These are phyloP conservation scores for Naganishia antarctica DNA, from an alignment of 768 basidiomycete species.

Conservation along the genomic window DNA sequence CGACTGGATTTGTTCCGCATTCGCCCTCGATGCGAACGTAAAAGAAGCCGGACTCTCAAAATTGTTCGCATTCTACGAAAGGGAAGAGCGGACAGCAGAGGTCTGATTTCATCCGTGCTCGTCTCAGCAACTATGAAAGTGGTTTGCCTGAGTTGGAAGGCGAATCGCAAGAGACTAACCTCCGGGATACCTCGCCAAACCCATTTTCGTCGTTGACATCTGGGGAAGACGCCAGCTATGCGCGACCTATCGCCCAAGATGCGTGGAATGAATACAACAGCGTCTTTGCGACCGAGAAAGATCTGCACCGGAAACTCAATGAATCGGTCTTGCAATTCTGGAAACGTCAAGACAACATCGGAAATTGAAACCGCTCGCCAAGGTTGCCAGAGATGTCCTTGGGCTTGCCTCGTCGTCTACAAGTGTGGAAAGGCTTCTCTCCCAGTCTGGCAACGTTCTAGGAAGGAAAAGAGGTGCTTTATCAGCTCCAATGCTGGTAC, in stretches of 20 bases:
- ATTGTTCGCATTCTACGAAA: not conserved
- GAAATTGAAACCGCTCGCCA: not conserved
- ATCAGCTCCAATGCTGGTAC: too few relatives aligned
- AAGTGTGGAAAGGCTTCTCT: not conserved
- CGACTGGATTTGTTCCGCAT: not conserved
- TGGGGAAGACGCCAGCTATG: too few relatives aligned
- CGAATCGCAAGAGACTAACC: not conserved
- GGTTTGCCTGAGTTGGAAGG: not conserved
- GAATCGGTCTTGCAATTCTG: not conserved
- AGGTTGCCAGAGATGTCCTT: not conserved
- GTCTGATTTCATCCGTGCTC: not conserved
- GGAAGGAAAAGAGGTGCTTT: too few relatives aligned
- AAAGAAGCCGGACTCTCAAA: not conserved
- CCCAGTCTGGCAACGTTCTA: too few relatives aligned
- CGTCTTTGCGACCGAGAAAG: not conserved
- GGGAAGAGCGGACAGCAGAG: not conserved
- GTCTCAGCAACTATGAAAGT: not conserved
- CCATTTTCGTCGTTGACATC: too few relatives aligned
- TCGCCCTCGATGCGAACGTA: not conserved
- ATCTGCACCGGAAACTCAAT: not conserved
- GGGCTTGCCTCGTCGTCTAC: not conserved
- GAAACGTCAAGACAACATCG: not conserved
- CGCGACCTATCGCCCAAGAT: too few relatives aligned
- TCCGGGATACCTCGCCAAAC: not conserved
- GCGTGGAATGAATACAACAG: too few relatives aligned